A percentile compares a stretch with the other conserved stretches of the same genome.
These are phyloP conservation scores for Penicillium oxalicum DNA, from an alignment of 2,329 filamentous ascomycete genomes.

Conservation along the genomic window DNA sequence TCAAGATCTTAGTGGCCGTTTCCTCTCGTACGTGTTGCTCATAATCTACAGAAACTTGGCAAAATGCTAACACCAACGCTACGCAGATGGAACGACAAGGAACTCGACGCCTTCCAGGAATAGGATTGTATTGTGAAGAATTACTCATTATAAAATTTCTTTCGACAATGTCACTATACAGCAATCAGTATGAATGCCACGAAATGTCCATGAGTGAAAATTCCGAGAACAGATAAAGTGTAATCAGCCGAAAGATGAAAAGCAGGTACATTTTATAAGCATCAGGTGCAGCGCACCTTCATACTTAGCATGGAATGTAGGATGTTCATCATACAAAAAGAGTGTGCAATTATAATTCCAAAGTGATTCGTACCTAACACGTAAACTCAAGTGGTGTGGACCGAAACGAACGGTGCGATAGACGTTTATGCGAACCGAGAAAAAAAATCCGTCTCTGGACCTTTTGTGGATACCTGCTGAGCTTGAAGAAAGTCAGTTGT, in stretches of 20 bases:
- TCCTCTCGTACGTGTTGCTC: constrained; percentile 44
- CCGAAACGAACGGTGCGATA: no score
- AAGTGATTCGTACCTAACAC: constrained; percentile 17
- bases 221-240: constrained; percentile 11
- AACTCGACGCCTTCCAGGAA: constrained; percentile 40
- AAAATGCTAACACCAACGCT: constrained; percentile 26
- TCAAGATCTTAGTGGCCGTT: constrained; percentile 66
- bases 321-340: constrained; percentile 46
- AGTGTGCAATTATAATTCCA: constrained; percentile 7
- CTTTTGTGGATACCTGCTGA: not conserved
- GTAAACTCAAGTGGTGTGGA: constrained; percentile 1
- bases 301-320: constrained; percentile 61
- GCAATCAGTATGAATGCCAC: constrained; percentile 26
- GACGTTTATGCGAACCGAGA: no score
- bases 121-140: constrained; percentile 14
- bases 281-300: constrained; percentile 47
- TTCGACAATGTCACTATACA: constrained; percentile 9
- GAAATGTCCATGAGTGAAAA: constrained; percentile 16
- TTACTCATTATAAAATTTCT: constrained; percentile 5
- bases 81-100: constrained; percentile 42
- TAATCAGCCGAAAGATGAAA: constrained; percentile 61
- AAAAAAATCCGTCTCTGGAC: no score
- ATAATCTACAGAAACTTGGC: constrained; percentile 1
- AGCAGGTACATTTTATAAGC: constrained; percentile 54
- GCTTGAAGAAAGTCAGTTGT: constrained; percentile 26